Conservation (phyloP, 169 alveolate genomes). For the Sarcocystis neurona region DNA sequence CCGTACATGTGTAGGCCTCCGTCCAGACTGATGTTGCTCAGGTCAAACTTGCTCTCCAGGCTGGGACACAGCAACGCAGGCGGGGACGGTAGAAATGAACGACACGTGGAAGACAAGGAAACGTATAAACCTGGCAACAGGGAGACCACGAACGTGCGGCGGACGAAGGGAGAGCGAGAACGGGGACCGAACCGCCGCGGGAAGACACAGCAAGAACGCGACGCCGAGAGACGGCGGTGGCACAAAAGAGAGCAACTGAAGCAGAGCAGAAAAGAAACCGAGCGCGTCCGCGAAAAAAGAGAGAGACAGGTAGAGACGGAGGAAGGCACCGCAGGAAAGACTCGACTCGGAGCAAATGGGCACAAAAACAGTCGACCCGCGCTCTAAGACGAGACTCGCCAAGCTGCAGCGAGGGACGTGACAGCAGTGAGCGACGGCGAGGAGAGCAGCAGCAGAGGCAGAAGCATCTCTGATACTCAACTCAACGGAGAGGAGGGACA, state of each 20-base stretch:
- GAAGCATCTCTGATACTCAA: neutral
- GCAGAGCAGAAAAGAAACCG: neutral
- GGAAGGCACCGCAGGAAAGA: neutral
- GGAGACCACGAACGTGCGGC: neutral
- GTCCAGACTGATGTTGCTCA: constrained; percentile 76
- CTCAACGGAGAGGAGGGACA: constrained; percentile 93
- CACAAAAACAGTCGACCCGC: too few relatives aligned
- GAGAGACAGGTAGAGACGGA: neutral
- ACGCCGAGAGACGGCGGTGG: neutral
- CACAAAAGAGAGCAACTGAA: neutral
- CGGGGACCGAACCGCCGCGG: neutral
- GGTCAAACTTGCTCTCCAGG: constrained; percentile 72
- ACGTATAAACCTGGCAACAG: neutral
- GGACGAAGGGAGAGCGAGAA: constrained; percentile 5
- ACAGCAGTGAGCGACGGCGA: neutral
- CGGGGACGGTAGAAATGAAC: too few relatives aligned
- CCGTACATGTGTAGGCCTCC: constrained; percentile 77
- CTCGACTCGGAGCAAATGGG: too few relatives aligned
- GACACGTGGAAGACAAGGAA: neutral
- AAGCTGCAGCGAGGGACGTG: too few relatives aligned
- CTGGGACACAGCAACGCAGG: constrained; percentile 8
- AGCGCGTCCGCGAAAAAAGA: neutral
- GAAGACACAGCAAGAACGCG: neutral
- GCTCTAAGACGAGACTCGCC: too few relatives aligned
- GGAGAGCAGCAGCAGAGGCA: constrained; percentile 22